Evolutionary conservation across 176 grass and related monocot genomes (phyloP), one percentile per base, ranked within the genome.

Genomic region (Avena eriantha): DNA sequence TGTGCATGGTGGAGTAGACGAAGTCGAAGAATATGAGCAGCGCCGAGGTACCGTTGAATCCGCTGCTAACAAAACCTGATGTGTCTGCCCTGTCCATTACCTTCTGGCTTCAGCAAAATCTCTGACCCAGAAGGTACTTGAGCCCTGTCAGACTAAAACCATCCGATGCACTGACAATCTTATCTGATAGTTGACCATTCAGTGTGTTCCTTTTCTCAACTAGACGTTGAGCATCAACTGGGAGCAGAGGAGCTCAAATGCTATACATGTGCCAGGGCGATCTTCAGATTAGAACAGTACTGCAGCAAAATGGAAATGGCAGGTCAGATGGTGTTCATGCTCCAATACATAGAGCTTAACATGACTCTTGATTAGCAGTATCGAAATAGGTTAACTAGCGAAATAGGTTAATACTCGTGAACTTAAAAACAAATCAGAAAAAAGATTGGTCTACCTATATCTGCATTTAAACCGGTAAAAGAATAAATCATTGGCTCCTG

Each of bases 21-120:
- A 87, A 93, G 83, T 93, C 86, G 45, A 93, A 95, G 66, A 93
- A 93, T 80, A 84, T 90, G 70, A 93, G 74, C 72, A 95, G 84
- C 50, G 59, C 87, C 13, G 67, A 85, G 45, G 65, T 79, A 29
- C 87, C 23, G 59, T 48, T 68, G 82, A 60, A 54, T 83, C 93
- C 93, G 82, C 93, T 89, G 21, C 89, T 95, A 80, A 95, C 93
- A 85, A 95, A 95, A 21, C 93, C 91, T 1, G 93, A 89, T 41
- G 89, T 93, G 84, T 95, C 93, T 33, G 89, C 84, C 34, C 93
- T 43, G 78, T 95, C 93, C 93, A 93, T 93, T 46, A 80, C 53
- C 47, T 31, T 35, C 67, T 81, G 46, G 77, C 23, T 84, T 81
- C 85, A 56, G 22, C 12, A 48, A 74, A 47, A n/a, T 0, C 35